Conservation (phyloP, 2,329 filamentous ascomycete species). For the Ascochyta lentis region DNA sequence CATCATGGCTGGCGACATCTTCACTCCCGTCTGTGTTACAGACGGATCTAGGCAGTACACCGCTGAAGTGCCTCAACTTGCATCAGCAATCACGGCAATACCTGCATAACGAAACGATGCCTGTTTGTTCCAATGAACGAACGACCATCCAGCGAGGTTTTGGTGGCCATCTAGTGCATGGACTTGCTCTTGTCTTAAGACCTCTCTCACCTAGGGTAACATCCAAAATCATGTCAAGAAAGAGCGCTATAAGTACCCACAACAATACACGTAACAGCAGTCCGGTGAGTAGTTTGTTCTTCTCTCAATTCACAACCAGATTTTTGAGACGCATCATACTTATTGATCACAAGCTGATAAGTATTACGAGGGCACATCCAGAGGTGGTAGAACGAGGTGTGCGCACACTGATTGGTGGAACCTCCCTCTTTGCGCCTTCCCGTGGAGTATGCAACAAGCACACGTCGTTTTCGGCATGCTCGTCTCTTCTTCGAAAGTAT, state of each 20-base stretch:
- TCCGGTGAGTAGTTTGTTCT: no score
- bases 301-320: no score
- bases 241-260: no score
- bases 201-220: no score
- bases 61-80: no score
- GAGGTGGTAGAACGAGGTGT: neutral
- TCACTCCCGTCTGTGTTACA: neutral
- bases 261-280: no score
- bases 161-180: neutral
- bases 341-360: no score
- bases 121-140: neutral
- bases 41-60: neutral
- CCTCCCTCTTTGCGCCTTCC: neutral
- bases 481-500: neutral
- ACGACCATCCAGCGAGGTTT: neutral
- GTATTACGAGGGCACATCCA: neutral
- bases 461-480: neutral
- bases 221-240: no score
- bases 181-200: no score
- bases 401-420: constrained; percentile 6
- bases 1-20: neutral
- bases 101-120: neutral
- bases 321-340: no score
- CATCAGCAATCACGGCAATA: neutral
- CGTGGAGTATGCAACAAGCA: neutral